phyloP scores from a whole-genome alignment of 352 stramenopile species.

The Globisporangium carolinianum region DNA sequence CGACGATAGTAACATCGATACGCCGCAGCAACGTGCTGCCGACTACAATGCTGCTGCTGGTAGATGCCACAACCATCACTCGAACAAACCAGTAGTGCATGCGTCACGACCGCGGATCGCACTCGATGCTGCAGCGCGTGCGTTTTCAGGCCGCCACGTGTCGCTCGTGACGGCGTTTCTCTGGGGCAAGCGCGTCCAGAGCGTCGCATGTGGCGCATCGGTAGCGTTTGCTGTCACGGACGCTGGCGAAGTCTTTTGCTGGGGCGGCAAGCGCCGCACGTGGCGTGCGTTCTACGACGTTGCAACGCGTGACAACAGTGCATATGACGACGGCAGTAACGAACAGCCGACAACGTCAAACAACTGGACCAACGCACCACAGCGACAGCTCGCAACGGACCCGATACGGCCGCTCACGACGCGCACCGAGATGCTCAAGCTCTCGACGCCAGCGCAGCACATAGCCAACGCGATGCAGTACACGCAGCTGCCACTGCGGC shows the following conservation, averaged over 20 bases:
- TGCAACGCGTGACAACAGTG: constrained; percentile 11
- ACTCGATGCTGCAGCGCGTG: constrained; percentile 27
- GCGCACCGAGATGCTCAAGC: constrained; percentile 60
- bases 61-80: neutral
- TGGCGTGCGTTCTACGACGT: constrained; percentile 75
- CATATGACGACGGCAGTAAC: no score
- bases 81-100: neutral
- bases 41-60: neutral
- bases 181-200: constrained; percentile 59
- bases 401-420: constrained; percentile 28
- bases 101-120: constrained; percentile 26
- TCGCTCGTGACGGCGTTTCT: constrained; percentile 64
- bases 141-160: constrained; percentile 46
- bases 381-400: neutral
- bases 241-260: constrained; percentile 65
- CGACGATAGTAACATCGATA: neutral
- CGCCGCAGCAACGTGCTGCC: no score
- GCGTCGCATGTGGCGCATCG: constrained; percentile 38
- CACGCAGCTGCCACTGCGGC: constrained; percentile 26
- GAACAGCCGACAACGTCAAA: neutral
- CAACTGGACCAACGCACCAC: neutral
- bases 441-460: constrained; percentile 40
- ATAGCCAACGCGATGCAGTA: constrained; percentile 23
- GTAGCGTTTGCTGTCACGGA: constrained; percentile 66
- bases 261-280: constrained; percentile 58